Conservation (phyloP, 1,139 yeast species). For the Pichia sp. region DNA sequence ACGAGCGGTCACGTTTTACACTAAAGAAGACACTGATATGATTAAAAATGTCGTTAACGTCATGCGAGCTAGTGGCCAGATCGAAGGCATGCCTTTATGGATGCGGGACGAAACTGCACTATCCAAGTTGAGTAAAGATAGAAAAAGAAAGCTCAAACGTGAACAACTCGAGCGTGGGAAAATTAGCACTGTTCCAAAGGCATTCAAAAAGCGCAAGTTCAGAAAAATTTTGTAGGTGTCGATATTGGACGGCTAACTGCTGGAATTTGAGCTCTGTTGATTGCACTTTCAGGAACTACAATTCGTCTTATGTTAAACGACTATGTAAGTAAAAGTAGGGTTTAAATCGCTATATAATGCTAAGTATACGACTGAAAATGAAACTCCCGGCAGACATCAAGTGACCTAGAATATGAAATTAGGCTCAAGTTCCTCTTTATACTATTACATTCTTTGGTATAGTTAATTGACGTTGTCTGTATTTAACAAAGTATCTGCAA, state of each 20-base stretch:
- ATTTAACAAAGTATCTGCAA: not conserved
- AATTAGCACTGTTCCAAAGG: conserved; percentile 82
- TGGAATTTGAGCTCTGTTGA: too few relatives aligned
- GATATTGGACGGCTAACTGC: too few relatives aligned
- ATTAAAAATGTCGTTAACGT: conserved; percentile 86
- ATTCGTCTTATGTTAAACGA: too few relatives aligned
- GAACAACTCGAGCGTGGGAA: conserved; percentile 62
- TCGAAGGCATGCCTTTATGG: conserved; percentile 68
- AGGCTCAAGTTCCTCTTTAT: too few relatives aligned
- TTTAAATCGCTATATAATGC: too few relatives aligned
- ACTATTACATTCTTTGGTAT: too few relatives aligned
- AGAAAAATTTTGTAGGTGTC: conserved; percentile 1
- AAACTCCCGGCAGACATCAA: too few relatives aligned
- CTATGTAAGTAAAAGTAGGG: too few relatives aligned
- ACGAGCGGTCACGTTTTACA: conserved; percentile 84
- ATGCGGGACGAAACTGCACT: conserved; percentile 51
- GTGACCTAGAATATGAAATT: too few relatives aligned
- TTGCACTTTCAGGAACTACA: too few relatives aligned
- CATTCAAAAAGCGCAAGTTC: conserved; percentile 39
- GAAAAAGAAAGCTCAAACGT: conserved; percentile 59
- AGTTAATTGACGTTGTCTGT: too few relatives aligned
- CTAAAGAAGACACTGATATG: conserved; percentile 77
- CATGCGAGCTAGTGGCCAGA: conserved; percentile 87
- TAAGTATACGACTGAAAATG: too few relatives aligned
- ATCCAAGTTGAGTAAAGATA: conserved; percentile 62